These are phyloP conservation scores for Exidia glandulosa DNA, from an alignment of 768 basidiomycete genomes.

Conservation along the genomic window DNA sequence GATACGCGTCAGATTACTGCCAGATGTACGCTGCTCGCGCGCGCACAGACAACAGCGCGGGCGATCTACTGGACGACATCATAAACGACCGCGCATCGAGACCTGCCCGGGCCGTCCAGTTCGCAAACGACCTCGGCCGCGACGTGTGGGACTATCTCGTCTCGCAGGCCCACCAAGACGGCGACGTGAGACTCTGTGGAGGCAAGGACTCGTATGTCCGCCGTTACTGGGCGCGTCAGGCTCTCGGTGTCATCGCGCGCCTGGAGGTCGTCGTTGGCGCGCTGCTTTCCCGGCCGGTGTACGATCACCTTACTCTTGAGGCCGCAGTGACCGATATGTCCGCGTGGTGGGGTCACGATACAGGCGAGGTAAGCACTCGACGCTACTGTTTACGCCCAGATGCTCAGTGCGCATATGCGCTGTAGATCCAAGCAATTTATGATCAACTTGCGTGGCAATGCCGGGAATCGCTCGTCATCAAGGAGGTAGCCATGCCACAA, in stretches of 20 bases:
- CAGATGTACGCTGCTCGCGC: slow-evolving; percentile 34
- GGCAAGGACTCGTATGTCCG: slow-evolving; percentile 22
- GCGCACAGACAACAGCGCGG: slow-evolving; percentile 31
- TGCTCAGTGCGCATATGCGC: neutral
- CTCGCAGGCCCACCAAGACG: neutral
- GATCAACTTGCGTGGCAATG: neutral
- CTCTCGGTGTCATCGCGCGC: slow-evolving; percentile 35
- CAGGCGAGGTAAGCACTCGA: slow-evolving; percentile 26
- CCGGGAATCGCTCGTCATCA: neutral
- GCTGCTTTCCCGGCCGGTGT: slow-evolving; percentile 1
- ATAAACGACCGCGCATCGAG: slow-evolving; percentile 17
- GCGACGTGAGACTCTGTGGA: neutral
- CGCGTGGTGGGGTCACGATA: slow-evolving; percentile 37
- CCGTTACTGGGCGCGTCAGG: slow-evolving; percentile 38
- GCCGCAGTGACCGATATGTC: slow-evolving; percentile 39
- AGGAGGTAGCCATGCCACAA: neutral
- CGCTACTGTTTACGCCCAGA: neutral
- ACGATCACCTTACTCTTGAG: slow-evolving; percentile 25
- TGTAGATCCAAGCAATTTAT: neutral
- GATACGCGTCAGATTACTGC: neutral
- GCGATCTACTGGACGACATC: slow-evolving; percentile 32
- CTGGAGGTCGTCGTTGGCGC: slow-evolving; percentile 22
- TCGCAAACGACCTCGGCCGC: slow-evolving; percentile 31
- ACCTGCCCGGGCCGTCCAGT: slow-evolving; percentile 25
- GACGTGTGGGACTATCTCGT: slow-evolving; percentile 42